phyloP scores from a whole-genome alignment of 352 stramenopile genomes.

The Phytophthora pini region DNA sequence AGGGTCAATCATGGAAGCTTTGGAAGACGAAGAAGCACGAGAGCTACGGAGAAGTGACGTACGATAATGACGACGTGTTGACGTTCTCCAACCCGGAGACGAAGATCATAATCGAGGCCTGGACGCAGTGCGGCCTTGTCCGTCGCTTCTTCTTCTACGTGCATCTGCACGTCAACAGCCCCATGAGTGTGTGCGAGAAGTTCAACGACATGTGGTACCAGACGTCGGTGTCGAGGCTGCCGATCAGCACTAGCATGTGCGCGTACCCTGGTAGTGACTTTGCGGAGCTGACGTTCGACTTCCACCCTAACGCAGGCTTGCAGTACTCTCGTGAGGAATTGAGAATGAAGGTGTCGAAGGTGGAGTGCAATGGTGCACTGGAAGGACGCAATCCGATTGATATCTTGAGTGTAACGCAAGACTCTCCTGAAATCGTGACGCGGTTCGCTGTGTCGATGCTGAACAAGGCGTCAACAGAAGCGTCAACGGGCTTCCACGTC shows the following conservation, averaged over 20 bases:
- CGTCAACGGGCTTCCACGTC: slow-evolving; percentile 51
- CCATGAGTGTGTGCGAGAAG: too few relatives aligned
- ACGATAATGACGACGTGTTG: slow-evolving; percentile 31
- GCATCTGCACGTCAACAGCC: too few relatives aligned
- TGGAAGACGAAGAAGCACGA: slow-evolving; percentile 40
- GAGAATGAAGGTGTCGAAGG: slow-evolving; percentile 46
- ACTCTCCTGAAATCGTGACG: slow-evolving; percentile 51
- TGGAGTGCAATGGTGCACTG: slow-evolving; percentile 49
- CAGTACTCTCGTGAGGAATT: slow-evolving; percentile 43
- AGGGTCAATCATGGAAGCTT: slow-evolving; percentile 47
- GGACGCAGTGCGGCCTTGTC: slow-evolving; percentile 63
- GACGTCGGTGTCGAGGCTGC: too few relatives aligned
- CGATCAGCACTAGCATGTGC: slow-evolving; percentile 37
- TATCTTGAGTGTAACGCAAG: slow-evolving; percentile 43
- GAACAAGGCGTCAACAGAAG: slow-evolving; percentile 43
- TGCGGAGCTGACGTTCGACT: slow-evolving; percentile 71
- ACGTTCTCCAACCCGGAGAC: slow-evolving; percentile 51
- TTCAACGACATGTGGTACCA: too few relatives aligned
- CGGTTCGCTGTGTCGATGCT: slow-evolving; percentile 67
- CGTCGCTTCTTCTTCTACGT: slow-evolving; percentile 22
- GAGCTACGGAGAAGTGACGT: slow-evolving; percentile 15
- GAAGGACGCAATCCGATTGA: slow-evolving; percentile 27
- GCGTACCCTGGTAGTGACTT: slow-evolving; percentile 68
- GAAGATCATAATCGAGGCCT: slow-evolving; percentile 63
- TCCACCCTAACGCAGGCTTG: slow-evolving; percentile 54